Percentiles rank a stretch among this genome's conserved stretches.
These are phyloP conservation scores for Phellinidium pouzarii DNA, from an alignment of 1,284 basidiomycete genomes.

Conservation along the genomic window DNA sequence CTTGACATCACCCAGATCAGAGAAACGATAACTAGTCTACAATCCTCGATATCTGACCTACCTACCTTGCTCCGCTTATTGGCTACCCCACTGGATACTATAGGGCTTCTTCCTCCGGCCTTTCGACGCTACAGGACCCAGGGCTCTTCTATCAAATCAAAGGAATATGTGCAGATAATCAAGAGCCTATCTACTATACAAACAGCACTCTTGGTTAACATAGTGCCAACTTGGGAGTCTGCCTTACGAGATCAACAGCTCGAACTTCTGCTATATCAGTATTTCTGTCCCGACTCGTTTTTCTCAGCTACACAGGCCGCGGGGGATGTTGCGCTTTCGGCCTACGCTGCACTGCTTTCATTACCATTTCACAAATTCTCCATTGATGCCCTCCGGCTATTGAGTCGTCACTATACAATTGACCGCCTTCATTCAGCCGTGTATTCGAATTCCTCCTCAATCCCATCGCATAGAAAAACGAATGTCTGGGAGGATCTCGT, in stretches of 20 bases:
- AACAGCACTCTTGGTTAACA: slow-evolving; percentile 50
- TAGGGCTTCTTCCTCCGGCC: slow-evolving; percentile 52
- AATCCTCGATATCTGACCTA: slow-evolving; percentile 44
- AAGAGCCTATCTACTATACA: slow-evolving; percentile 58
- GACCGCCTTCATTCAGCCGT: slow-evolving; percentile 55
- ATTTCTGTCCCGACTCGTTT: slow-evolving; percentile 63
- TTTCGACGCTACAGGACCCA: slow-evolving; percentile 36
- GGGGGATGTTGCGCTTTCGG: slow-evolving; percentile 48
- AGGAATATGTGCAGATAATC: slow-evolving; percentile 30
- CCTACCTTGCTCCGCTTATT: slow-evolving; percentile 48
- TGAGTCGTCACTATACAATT: slow-evolving; percentile 58
- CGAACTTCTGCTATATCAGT: slow-evolving; percentile 46
- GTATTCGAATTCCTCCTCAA: slow-evolving; percentile 28
- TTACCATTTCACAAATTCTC: slow-evolving; percentile 41
- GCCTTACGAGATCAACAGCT: slow-evolving; percentile 44
- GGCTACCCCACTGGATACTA: slow-evolving; percentile 45
- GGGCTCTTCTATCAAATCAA: slow-evolving; percentile 26
- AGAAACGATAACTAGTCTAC: slow-evolving; percentile 45
- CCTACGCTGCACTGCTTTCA: slow-evolving; percentile 57
- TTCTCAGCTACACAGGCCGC: slow-evolving; percentile 41
- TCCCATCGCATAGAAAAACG: slow-evolving; percentile 25
- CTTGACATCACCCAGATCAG: slow-evolving; percentile 31
- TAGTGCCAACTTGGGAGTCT: slow-evolving; percentile 64
- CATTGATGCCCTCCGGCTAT: slow-evolving; percentile 44
- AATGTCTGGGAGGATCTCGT: slow-evolving; percentile 66